These are phyloP conservation scores for Terfezia claveryi DNA, from an alignment of 495 filamentous ascomycete species.

Conservation along the genomic window DNA sequence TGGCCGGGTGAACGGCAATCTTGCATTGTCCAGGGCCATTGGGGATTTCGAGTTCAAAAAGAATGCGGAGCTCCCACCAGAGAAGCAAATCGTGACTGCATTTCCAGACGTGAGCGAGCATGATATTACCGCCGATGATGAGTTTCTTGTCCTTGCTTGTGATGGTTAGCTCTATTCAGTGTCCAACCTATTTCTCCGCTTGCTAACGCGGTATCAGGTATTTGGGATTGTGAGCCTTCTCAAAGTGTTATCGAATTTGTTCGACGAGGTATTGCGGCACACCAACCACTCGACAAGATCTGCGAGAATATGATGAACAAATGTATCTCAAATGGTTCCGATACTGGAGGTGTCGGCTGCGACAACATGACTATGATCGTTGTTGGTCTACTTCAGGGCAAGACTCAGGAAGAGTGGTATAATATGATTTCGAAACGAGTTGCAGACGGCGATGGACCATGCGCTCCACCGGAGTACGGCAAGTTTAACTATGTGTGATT, in stretches of 20 bases:
- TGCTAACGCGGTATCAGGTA: constrained; percentile 34
- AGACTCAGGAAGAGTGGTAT: constrained; percentile 94
- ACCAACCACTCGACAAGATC: constrained; percentile 78
- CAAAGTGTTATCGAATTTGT: constrained; percentile 96
- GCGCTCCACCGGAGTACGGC: constrained; percentile 98
- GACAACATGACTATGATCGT: constrained; percentile 99
- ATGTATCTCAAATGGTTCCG: constrained; percentile 86
- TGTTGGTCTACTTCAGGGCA: constrained; percentile 69
- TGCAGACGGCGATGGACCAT: constrained; percentile 90
- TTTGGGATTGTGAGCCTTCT: constrained; percentile 98
- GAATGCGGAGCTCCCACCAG: constrained; percentile 82
- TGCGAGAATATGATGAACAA: constrained; percentile 99
- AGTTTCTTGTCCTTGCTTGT: constrained; percentile 91
- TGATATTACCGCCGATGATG: constrained; percentile 76
- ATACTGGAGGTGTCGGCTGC: constrained; percentile 92
- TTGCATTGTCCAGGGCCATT: constrained; percentile 91
- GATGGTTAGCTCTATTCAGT: constrained; percentile 42
- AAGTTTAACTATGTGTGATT: constrained; percentile 29
- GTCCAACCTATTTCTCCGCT: neutral
- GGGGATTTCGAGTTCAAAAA: constrained; percentile 99
- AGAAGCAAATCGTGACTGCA: constrained; percentile 94
- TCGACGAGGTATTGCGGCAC: constrained; percentile 78
- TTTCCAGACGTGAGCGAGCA: constrained; percentile 84
- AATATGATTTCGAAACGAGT: constrained; percentile 83
- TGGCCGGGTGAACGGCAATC: constrained; percentile 91